phyloP scores from a whole-genome alignment of 2,329 filamentous ascomycete genomes.

The Fusarium xyrophilum region DNA sequence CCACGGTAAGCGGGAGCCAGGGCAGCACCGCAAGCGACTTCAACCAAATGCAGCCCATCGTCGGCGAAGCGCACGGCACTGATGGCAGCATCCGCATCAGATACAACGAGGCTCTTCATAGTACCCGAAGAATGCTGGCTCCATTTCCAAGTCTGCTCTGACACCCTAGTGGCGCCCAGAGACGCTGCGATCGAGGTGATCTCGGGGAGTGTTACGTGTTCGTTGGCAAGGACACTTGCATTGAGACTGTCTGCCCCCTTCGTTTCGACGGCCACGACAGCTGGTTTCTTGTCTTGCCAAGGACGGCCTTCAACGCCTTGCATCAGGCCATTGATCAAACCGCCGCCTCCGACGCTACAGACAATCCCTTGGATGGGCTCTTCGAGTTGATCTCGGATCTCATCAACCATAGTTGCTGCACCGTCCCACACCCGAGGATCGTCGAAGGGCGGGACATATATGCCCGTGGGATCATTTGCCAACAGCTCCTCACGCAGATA shows the following conservation, averaged over 20 bases:
- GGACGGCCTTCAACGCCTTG: slow-evolving; percentile 65
- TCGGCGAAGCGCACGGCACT: slow-evolving; percentile 80
- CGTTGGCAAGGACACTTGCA: slow-evolving; percentile 62
- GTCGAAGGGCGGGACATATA: slow-evolving; percentile 76
- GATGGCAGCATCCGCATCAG: slow-evolving; percentile 74
- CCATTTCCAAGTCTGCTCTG: slow-evolving; percentile 71
- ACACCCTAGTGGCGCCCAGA: slow-evolving; percentile 76
- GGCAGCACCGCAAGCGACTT: slow-evolving; percentile 84
- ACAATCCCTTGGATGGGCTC: slow-evolving; percentile 71
- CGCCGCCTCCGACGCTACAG: slow-evolving; percentile 82
- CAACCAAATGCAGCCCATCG: slow-evolving; percentile 81
- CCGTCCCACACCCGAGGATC: slow-evolving; percentile 72
- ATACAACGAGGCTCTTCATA: slow-evolving; percentile 48
- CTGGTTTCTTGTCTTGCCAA: slow-evolving; percentile 47
- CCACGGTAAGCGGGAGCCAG: slow-evolving; percentile 73
- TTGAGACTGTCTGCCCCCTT: slow-evolving; percentile 73
- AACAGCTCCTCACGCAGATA: slow-evolving; percentile 68
- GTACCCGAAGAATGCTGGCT: slow-evolving; percentile 52
- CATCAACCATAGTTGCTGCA: slow-evolving; percentile 64
- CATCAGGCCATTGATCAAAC: slow-evolving; percentile 78
- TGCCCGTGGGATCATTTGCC: slow-evolving; percentile 56
- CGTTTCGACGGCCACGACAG: slow-evolving; percentile 78
- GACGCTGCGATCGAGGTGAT: slow-evolving; percentile 80
- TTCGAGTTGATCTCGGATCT: slow-evolving; percentile 52
- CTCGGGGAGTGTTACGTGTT: slow-evolving; percentile 67